These are phyloP conservation scores for Andrographis paniculata DNA, from an alignment of 305 asterid genomes.

Conservation along the genomic window DNA sequence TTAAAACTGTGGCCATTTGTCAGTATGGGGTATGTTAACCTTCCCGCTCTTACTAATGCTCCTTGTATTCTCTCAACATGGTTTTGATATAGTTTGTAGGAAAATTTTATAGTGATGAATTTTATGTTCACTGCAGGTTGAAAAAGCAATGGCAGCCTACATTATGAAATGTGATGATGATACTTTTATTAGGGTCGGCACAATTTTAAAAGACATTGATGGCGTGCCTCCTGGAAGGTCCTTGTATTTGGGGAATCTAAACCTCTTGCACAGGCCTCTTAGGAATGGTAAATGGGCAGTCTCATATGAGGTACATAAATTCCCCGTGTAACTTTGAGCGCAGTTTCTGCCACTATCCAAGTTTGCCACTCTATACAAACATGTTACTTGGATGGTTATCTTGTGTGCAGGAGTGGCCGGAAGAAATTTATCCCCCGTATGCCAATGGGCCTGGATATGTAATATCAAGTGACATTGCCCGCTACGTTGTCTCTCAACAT, in stretches of 20 bases:
- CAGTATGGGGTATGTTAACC: conserved; percentile 69
- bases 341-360: conserved; percentile 3
- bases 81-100: conserved; percentile 4
- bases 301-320: conserved; percentile 57
- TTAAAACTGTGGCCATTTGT: conserved; percentile 91
- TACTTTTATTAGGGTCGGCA: conserved; percentile 76
- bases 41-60: conserved; percentile 13
- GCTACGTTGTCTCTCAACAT: conserved; percentile 53
- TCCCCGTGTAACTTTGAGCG: conserved; percentile 6
- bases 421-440: conserved; percentile 85
- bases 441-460: conserved; percentile 97
- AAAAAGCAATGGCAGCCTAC: conserved; percentile 64
- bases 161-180: conserved; percentile 96
- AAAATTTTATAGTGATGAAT: conserved; percentile 3
- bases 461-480: conserved; percentile 71
- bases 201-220: conserved; percentile 64
- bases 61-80: conserved; percentile 2
- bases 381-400: conserved; percentile 13
- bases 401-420: conserved; percentile 89
- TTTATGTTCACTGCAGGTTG: conserved; percentile 43
- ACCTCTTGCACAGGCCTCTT: conserved; percentile 88
- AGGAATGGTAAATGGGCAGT: conserved; percentile 98
- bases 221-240: conserved; percentile 42
- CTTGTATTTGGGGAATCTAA: conserved; percentile 89
- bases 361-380: not conserved